Base-by-base conservation (phyloP, 352 stramenopile genomes). In the Pythium volutum region DNA sequence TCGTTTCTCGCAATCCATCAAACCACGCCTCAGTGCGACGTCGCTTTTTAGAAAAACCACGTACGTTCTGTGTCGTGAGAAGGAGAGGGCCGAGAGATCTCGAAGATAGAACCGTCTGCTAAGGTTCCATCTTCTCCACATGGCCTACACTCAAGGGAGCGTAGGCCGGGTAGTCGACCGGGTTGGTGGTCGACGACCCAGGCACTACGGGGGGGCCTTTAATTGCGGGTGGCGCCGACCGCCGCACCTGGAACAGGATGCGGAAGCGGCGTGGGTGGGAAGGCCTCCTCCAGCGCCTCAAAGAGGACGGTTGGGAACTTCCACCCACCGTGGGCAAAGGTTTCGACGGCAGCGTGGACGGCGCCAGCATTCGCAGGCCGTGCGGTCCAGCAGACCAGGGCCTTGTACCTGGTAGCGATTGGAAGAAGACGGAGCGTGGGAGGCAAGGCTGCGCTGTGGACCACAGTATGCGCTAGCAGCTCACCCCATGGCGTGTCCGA, bases 31-130 rank as follows among this genome's bases (percentile, higher is more conserved):
- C 20, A 4, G 41, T 14, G 3, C 47, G 36, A 8, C 16, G 5
- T n/a, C 25, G 25, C 6, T 10, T 15, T 26, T 64, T 64, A 1
- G 36, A 31, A 5, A 64, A 29, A 3, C 57, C 57, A 1, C 27
- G 34, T 6, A 58, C 57, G 22, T 64, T 58, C 20, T 64, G 57
- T 0, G 56, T 57, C 22, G 55, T 34, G 6, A 64, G 25, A 16
- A 56, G 33, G 8, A 64, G 15, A 10, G 29, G 9, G 4, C 29
- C 29, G 29, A 33, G 4, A 10, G 29, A 33, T 9, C 9, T 4
- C 4, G 29, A 9, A 4, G 9, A 9, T 4, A 10, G 4, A 9
- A 33, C 29, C 4, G 29, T 9, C 29, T 9, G 29, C 29, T 9
- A 9, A 33, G n/a, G n/a, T n/a, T 33, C 29, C 29, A 9, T 9